Evolutionary conservation across 345 rosid genomes (phyloP).

Genomic region (Syzygium aqueum): DNA sequence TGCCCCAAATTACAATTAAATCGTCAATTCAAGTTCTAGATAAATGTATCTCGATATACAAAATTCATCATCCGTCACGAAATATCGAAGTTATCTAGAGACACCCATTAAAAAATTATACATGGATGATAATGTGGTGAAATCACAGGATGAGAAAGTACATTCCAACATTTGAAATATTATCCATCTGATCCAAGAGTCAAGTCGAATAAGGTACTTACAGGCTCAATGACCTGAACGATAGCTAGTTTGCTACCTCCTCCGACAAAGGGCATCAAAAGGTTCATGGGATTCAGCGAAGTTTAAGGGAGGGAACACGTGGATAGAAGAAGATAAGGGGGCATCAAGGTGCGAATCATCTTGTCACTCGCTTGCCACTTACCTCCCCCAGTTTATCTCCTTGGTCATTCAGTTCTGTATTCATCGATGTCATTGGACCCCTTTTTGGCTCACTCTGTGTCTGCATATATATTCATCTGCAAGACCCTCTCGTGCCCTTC

Average conservation of each 20-base stretch:
- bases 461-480: neutral
- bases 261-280: neutral
- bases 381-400: neutral
- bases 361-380: neutral
- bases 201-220: neutral
- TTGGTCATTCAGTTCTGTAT: neutral
- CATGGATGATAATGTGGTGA: neutral
- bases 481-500: neutral
- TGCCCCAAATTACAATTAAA: neutral
- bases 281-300: neutral
- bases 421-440: neutral
- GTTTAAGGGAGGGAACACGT: neutral
- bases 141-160: neutral
- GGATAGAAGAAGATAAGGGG: neutral
- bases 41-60: neutral
- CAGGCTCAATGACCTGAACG: neutral
- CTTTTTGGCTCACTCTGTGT: neutral
- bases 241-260: neutral
- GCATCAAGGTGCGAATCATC: neutral
- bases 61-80: neutral
- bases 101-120: neutral
- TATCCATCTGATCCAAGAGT: neutral
- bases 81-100: neutral
- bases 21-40: neutral
- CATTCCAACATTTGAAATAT: neutral